Percentiles rank a stretch among this genome's conserved stretches.
Evolutionary conservation across 495 filamentous ascomycete species (phyloP).

Genomic region (Neurospora sp.): DNA sequence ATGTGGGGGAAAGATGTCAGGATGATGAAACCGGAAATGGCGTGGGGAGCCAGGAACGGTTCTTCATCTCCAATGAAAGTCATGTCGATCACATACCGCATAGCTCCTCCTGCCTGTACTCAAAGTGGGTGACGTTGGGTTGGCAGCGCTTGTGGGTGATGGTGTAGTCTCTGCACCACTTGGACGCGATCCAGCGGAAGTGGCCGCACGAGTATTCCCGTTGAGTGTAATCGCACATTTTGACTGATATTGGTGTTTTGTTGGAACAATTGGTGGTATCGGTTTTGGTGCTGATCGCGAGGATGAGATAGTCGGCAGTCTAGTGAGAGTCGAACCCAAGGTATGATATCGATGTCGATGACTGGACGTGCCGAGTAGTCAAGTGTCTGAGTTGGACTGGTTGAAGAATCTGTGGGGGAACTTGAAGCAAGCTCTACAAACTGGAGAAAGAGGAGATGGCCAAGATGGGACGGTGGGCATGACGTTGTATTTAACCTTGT

Average conservation of each 20-base stretch:
- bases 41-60: not conserved
- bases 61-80: not conserved
- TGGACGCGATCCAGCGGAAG: slow-evolving; percentile 33
- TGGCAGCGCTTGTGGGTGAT: slow-evolving; percentile 31
- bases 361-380: not conserved
- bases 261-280: not conserved
- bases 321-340: not conserved
- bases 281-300: not conserved
- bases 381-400: not conserved
- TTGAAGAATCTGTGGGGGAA: not conserved
- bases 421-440: not conserved
- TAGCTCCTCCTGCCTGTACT: slow-evolving; percentile 26
- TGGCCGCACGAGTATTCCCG: slow-evolving; percentile 32
- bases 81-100: slow-evolving; percentile 20
- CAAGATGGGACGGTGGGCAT: not conserved
- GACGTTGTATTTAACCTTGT: not conserved
- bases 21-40: not conserved
- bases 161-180: slow-evolving; percentile 31
- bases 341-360: not conserved
- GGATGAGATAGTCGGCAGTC: not conserved
- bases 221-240: slow-evolving; percentile 26
- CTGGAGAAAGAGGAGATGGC: not conserved
- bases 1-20: not conserved
- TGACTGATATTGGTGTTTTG: not conserved
- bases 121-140: slow-evolving; percentile 30